These are phyloP conservation scores for Onygena corvina DNA, from an alignment of 2,329 filamentous ascomycete species.

Conservation along the genomic window DNA sequence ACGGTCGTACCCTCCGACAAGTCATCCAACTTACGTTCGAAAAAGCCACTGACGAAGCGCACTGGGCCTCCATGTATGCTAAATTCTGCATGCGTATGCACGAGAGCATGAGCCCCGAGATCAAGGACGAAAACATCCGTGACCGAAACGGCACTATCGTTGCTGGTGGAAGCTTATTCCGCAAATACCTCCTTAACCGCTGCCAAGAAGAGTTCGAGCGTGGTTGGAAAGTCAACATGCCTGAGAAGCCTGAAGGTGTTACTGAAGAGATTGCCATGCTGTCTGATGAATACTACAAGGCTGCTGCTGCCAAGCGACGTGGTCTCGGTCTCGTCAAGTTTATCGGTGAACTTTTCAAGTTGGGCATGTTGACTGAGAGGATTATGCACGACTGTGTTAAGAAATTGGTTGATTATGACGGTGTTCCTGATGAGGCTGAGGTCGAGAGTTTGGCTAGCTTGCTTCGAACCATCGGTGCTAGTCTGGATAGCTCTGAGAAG, in stretches of 20 bases:
- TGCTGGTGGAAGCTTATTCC: slow-evolving; percentile 85
- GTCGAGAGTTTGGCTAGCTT: slow-evolving; percentile 92
- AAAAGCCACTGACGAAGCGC: slow-evolving; percentile 95
- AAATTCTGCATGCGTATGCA: slow-evolving; percentile 98
- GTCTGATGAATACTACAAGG: slow-evolving; percentile 92
- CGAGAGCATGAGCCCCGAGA: slow-evolving; percentile 84
- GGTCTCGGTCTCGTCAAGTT: slow-evolving; percentile 97
- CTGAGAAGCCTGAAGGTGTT: slow-evolving; percentile 61
- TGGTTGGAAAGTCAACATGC: slow-evolving; percentile 85
- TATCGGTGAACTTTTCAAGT: slow-evolving; percentile 97
- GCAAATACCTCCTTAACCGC: slow-evolving; percentile 95
- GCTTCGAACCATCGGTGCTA: slow-evolving; percentile 77
- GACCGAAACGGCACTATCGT: slow-evolving; percentile 84
- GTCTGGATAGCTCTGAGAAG: slow-evolving; percentile 73
- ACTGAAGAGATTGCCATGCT: slow-evolving; percentile 65
- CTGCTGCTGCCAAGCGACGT: slow-evolving; percentile 86
- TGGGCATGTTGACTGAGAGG: slow-evolving; percentile 93
- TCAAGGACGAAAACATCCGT: slow-evolving; percentile 86
- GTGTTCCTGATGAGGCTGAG: slow-evolving; percentile 85
- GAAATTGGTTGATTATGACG: slow-evolving; percentile 91
- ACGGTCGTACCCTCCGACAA: slow-evolving; percentile 87
- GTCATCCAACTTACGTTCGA: slow-evolving; percentile 98
- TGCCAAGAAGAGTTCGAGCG: slow-evolving; percentile 99
- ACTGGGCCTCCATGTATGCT: slow-evolving; percentile 98
- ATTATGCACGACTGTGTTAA: slow-evolving; percentile 99